Conservation (phyloP, 2,329 filamentous ascomycete species). For the Aspergillus sp. region DNA sequence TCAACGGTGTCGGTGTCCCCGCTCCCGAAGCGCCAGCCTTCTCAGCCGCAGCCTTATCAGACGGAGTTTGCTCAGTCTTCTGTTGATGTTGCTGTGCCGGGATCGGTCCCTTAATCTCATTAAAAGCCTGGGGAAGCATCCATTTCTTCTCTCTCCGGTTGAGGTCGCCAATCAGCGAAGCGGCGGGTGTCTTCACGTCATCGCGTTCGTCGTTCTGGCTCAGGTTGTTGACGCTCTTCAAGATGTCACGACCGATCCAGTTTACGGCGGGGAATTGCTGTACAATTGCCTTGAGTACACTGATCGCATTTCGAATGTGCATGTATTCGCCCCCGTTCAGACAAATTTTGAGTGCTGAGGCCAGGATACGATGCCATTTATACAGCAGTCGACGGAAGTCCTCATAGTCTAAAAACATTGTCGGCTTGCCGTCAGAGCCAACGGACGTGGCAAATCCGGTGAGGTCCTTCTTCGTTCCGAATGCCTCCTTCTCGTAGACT, state of each 20-base stretch:
- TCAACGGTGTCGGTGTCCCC: slow-evolving; percentile 30
- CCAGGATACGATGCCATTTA: slow-evolving; percentile 83
- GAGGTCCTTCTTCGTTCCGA: slow-evolving; percentile 58
- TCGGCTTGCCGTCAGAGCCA: slow-evolving; percentile 63
- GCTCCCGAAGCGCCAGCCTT: slow-evolving; percentile 24
- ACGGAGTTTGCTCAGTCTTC: slow-evolving; percentile 13
- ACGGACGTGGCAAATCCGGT: slow-evolving; percentile 73
- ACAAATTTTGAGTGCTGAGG: slow-evolving; percentile 72
- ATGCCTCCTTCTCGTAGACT: slow-evolving; percentile 75
- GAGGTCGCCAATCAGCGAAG: slow-evolving; percentile 44
- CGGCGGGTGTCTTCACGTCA: slow-evolving; percentile 45
- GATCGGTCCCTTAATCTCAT: neutral
- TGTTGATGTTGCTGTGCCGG: neutral
- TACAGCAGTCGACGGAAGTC: slow-evolving; percentile 79
- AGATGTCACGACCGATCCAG: slow-evolving; percentile 62
- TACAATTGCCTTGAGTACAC: slow-evolving; percentile 71
- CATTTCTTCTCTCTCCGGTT: slow-evolving; percentile 44
- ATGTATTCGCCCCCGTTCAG: slow-evolving; percentile 84
- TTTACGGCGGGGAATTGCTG: slow-evolving; percentile 83
- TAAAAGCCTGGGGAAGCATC: slow-evolving; percentile 44
- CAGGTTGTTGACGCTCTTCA: slow-evolving; percentile 36
- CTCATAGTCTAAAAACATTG: slow-evolving; percentile 70
- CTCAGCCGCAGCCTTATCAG: slow-evolving; percentile 14
- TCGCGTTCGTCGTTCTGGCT: slow-evolving; percentile 41
- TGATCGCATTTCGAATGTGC: slow-evolving; percentile 95